These are phyloP conservation scores for Porphyrellus cyaneotinctus DNA, from an alignment of 768 basidiomycete genomes.

Conservation along the genomic window DNA sequence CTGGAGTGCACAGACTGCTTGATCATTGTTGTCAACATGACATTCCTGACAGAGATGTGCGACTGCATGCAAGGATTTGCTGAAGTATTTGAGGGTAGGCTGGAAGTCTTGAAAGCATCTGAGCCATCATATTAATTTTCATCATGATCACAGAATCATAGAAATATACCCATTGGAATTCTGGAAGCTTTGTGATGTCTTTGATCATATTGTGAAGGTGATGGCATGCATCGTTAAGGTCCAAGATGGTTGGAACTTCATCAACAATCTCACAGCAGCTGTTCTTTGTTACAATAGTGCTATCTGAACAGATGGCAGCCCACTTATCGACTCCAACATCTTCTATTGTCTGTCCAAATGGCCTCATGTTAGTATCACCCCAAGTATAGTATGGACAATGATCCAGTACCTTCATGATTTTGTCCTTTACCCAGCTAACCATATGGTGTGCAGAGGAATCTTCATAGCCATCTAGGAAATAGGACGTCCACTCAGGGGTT, in stretches of 20 bases:
- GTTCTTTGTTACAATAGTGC: background rate
- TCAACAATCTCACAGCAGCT: background rate
- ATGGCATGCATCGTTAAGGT: background rate
- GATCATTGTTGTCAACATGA: background rate
- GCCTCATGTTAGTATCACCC: too few relatives aligned
- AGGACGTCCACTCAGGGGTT: background rate
- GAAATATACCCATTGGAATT: background rate
- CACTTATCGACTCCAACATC: background rate
- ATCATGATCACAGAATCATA: too few relatives aligned
- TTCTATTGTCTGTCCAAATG: background rate
- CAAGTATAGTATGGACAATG: background rate
- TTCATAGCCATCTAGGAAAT: background rate
- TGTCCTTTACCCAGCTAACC: background rate
- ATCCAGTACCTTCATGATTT: slow-evolving; percentile 1
- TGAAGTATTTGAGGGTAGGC: background rate
- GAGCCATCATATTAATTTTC: too few relatives aligned
- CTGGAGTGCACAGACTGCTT: background rate
- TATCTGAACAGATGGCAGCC: background rate
- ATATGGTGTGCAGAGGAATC: background rate
- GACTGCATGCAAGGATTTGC: background rate
- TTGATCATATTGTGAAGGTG: background rate
- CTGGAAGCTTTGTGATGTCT: background rate
- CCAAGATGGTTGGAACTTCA: background rate
- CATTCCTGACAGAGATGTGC: background rate
- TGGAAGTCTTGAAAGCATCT: background rate